Evolutionary conservation across 306 rosid species (phyloP).

Genomic region (Cucurbita moschata): DNA sequence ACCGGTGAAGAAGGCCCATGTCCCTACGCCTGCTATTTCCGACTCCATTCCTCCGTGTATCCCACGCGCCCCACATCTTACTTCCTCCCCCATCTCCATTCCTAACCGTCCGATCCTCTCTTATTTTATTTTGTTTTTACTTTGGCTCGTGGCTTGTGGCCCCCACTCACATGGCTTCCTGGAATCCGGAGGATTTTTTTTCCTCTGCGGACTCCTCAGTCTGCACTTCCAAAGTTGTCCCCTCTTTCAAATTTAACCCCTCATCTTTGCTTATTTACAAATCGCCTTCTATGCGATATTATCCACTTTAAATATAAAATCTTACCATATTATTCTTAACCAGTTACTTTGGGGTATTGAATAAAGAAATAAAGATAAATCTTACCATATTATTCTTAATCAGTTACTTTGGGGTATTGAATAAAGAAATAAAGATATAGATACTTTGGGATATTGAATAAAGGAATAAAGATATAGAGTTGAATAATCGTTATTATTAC

Average conservation of each 20-base stretch:
- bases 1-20: not conserved
- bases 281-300: no score
- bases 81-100: not conserved
- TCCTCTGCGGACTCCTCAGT: not conserved
- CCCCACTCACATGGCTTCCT: slow-evolving; percentile 2
- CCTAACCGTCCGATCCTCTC: not conserved
- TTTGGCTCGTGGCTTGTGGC: not conserved
- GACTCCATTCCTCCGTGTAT: not conserved
- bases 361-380: no score
- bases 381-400: no score
- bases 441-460: no score
- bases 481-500: no score
- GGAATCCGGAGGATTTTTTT: not conserved
- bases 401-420: no score
- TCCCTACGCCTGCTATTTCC: not conserved
- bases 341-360: no score
- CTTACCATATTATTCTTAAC: no score
- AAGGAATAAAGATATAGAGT: no score
- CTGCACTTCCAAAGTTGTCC: not conserved
- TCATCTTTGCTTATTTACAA: no score
- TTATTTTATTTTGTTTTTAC: not conserved
- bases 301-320: no score
- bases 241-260: not conserved
- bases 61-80: not conserved
- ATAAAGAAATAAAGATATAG: no score